phyloP scores from a whole-genome alignment of 306 rosid species.

The Glycine soja region DNA sequence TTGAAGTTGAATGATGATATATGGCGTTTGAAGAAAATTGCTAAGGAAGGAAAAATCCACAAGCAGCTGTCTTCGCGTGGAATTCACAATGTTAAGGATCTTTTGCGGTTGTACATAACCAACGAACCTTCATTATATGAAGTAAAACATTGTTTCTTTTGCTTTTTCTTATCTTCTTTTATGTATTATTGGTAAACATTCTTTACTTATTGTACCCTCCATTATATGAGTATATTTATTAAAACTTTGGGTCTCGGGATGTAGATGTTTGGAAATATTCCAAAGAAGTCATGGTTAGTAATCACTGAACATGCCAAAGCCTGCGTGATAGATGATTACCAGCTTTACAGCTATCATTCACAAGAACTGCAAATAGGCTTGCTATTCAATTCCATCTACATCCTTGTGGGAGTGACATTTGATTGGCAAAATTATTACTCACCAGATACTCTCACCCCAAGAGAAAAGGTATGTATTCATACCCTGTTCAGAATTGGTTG shows the following conservation, averaged over 20 bases:
- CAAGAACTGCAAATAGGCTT: slow-evolving; percentile 39
- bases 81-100: slow-evolving; percentile 57
- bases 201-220: neutral
- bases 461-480: slow-evolving; percentile 44
- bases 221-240: neutral
- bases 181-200: neutral
- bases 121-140: slow-evolving; percentile 43
- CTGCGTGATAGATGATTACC: slow-evolving; percentile 52
- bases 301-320: slow-evolving; percentile 63
- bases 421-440: slow-evolving; percentile 40
- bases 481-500: neutral
- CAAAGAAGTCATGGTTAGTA: slow-evolving; percentile 48
- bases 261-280: slow-evolving; percentile 60
- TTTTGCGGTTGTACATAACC: slow-evolving; percentile 48
- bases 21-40: slow-evolving; percentile 73
- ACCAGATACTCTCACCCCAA: slow-evolving; percentile 40
- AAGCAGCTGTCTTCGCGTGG: slow-evolving; percentile 34
- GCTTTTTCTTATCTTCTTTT: neutral
- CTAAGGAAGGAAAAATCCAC: slow-evolving; percentile 54
- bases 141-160: slow-evolving; percentile 49
- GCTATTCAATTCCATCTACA: slow-evolving; percentile 57
- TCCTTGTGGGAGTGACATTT: slow-evolving; percentile 57
- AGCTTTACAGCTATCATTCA: slow-evolving; percentile 40
- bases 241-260: slow-evolving; percentile 34
- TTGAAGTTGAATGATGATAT: slow-evolving; percentile 57